phyloP scores from a whole-genome alignment of 1,284 basidiomycete species.

The Trichosporon sp. region DNA sequence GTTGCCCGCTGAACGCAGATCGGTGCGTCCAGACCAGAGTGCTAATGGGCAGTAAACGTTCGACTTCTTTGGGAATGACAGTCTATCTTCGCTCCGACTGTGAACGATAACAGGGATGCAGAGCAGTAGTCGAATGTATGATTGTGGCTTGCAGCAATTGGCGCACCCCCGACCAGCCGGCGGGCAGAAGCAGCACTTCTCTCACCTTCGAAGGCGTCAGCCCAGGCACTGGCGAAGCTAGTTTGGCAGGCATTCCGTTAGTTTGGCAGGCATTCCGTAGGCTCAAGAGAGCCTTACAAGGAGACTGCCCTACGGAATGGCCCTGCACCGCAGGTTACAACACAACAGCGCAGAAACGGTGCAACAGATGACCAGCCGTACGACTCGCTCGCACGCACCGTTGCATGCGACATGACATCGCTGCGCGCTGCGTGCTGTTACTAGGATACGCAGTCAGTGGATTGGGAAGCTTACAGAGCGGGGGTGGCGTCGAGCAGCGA shows the following conservation, averaged over 20 bases:
- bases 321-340: no score
- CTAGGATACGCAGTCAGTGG: neutral
- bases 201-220: neutral
- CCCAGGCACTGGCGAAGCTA: neutral
- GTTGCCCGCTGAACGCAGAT: neutral
- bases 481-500: neutral
- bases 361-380: no score
- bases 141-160: neutral
- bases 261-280: neutral
- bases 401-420: neutral
- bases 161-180: neutral
- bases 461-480: neutral
- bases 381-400: no score
- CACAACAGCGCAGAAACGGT: no score
- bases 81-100: neutral
- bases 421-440: neutral
- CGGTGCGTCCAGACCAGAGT: neutral
- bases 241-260: neutral
- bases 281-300: neutral
- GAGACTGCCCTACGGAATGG: no score
- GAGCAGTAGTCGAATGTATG: conserved; percentile 23
- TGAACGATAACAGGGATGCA: neutral
- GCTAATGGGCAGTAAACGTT: conserved; percentile 19
- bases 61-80: neutral
- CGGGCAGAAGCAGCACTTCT: neutral